A percentile compares a stretch with the other conserved stretches of the same genome.
Evolutionary conservation across 768 basidiomycete species (phyloP).

Genomic region (Rhodotorula kratochvilovae): DNA sequence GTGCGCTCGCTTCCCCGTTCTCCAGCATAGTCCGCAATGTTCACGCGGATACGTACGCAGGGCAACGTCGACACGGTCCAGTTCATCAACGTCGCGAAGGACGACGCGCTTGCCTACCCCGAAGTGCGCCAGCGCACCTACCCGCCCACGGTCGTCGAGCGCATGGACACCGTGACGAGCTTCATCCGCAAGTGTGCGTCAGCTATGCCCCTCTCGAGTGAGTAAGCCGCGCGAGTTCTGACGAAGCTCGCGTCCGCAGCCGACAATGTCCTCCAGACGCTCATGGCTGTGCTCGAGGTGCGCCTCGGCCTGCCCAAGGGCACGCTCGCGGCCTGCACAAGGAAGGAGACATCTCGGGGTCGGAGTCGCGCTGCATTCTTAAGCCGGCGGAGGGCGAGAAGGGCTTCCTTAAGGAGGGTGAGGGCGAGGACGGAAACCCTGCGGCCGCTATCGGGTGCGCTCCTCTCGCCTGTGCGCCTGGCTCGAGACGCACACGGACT

Average conservation of each 20-base stretch:
- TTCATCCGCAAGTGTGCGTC: slow-evolving; percentile 54
- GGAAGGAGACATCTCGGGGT: slow-evolving; percentile 53
- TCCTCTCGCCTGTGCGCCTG: too few species aligned
- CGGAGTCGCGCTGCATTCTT: slow-evolving; percentile 59
- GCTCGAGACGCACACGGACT: neutral
- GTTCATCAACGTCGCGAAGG: slow-evolving; percentile 61
- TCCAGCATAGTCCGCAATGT: neutral
- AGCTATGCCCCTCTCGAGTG: too few species aligned
- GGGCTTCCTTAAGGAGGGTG: slow-evolving; percentile 25
- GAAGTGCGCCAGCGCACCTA: slow-evolving; percentile 57
- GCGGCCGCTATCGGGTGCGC: slow-evolving; percentile 13
- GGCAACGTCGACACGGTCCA: slow-evolving; percentile 60
- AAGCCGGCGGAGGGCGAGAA: slow-evolving; percentile 47
- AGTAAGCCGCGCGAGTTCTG: neutral
- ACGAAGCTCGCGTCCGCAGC: slow-evolving; percentile 32
- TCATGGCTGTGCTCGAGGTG: slow-evolving; percentile 60
- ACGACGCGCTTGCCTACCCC: slow-evolving; percentile 64
- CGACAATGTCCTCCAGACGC: slow-evolving; percentile 54
- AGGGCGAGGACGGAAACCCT: slow-evolving; percentile 44
- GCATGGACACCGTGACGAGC: slow-evolving; percentile 56
- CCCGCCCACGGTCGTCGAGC: slow-evolving; percentile 55
- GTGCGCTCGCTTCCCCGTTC: slow-evolving; percentile 28
- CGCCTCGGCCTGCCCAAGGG: slow-evolving; percentile 57
- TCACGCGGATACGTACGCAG: neutral
- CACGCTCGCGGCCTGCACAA: slow-evolving; percentile 53